Evolutionary conservation across 257 asterid species (phyloP), one percentile per base, ranked within the genome.

Genomic region (Fraxinus pennsylvanica): DNA sequence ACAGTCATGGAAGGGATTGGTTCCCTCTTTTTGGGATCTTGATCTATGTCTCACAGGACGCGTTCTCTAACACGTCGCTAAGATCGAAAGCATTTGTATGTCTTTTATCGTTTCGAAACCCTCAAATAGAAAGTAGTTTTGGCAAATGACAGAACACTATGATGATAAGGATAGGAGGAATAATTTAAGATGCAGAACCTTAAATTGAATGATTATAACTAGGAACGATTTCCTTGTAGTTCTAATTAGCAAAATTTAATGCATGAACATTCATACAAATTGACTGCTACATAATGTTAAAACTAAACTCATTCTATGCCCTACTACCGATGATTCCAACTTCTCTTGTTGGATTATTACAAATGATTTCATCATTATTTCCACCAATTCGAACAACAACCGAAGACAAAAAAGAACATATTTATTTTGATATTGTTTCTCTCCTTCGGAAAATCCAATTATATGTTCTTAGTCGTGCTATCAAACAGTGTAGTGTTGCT

Each of bases 401-500:
- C 41, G 41, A 71, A 30, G 13, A 73, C 76, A 85, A 57, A 66
- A n/a, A 39, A 78, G 32, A 25, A 75, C 47, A 13, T 79, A 69
- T 78, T 43, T 75, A 75, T 76, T 10, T 72, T 80, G 68, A 74
- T 82, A 77, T 63, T 75, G 70, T 69, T 66, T 47, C 29, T 27
- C 67, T 59, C 57, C 69, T 63, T 22, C 19, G 69, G 33, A 63
- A 63, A 63, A 63, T 63, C 69, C 35, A 63, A 63, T 63, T 22
- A 27, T 63, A 22, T 27, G 67, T 12, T 29, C 74, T 65, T 66
- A 22, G 14, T 73, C 63, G 73, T 57, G 71, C 36, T 63, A 21
- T 77, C 74, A 87, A 41, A 87, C 90, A 6, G 88, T 87, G 82
- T 87, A 87, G 74, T 87, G 86, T 74, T 87, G 90, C 57, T 87